Conservation (phyloP, 495 filamentous ascomycete genomes). For the Aspergillus haitiensis region DNA sequence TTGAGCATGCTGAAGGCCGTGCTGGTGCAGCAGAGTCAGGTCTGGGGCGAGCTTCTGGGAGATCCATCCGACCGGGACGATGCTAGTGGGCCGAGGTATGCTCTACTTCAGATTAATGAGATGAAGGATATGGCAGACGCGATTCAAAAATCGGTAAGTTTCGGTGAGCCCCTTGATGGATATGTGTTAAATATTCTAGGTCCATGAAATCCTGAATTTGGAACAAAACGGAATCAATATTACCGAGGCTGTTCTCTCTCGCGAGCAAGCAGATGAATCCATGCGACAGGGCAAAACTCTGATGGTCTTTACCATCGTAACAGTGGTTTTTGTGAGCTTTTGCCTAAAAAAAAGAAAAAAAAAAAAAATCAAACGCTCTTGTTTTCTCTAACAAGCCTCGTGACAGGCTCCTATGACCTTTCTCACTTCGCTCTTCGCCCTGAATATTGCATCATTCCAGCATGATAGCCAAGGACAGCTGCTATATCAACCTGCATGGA, state of each 20-base stretch:
- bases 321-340: slow-evolving; percentile 53
- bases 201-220: slow-evolving; percentile 34
- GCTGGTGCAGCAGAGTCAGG: not conserved
- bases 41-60: not conserved
- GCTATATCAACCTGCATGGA: slow-evolving; percentile 9
- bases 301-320: slow-evolving; percentile 64
- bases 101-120: slow-evolving; percentile 5
- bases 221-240: slow-evolving; percentile 59
- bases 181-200: slow-evolving; percentile 40
- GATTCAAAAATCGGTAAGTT: slow-evolving; percentile 10
- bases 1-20: slow-evolving; percentile 51
- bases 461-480: slow-evolving; percentile 9
- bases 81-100: not conserved
- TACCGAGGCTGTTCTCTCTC: slow-evolving; percentile 54
- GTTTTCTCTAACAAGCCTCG: too few relatives aligned
- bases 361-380: not conserved
- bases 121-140: slow-evolving; percentile 9
- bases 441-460: slow-evolving; percentile 15
- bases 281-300: slow-evolving; percentile 58
- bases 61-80: not conserved
- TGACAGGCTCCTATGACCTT: slow-evolving; percentile 15
- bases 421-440: slow-evolving; percentile 15
- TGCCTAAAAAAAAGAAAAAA: not conserved
- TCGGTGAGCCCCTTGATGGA: not conserved
- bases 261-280: slow-evolving; percentile 54